A percentile compares a stretch with the other conserved stretches of the same genome.
phyloP scores from a whole-genome alignment of 495 filamentous ascomycete genomes.

The Margaritispora aquatica region DNA sequence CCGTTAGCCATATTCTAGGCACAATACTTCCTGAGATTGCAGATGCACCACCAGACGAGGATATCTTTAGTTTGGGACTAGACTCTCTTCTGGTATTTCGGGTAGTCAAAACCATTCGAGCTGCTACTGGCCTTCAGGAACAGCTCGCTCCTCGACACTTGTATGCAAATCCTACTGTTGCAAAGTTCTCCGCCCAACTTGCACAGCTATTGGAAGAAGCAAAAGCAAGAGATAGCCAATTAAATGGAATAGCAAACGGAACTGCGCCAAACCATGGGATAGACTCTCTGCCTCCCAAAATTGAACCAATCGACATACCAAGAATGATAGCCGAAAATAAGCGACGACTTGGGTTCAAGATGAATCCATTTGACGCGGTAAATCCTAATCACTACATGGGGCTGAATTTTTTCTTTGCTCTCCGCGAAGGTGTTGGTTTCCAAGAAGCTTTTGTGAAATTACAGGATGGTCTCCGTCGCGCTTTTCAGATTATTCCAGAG shows the following conservation, averaged over 20 bases:
- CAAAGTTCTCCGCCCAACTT: constrained; percentile 22
- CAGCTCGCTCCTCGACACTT: constrained; percentile 24
- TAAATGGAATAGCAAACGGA: background rate
- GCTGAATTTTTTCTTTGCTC: constrained; percentile 25
- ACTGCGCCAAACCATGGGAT: no score
- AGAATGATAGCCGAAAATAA: background rate
- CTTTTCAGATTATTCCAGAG: constrained; percentile 26
- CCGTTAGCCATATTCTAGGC: constrained; percentile 14
- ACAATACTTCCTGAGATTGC: constrained; percentile 19
- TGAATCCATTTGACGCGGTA: constrained; percentile 27
- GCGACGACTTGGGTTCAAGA: constrained; percentile 14
- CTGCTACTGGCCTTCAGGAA: constrained; percentile 21
- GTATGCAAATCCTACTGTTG: constrained; percentile 26
- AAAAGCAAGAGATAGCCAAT: background rate
- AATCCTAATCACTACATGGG: constrained; percentile 26
- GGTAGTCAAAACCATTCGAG: constrained; percentile 23
- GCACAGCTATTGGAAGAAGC: constrained; percentile 5
- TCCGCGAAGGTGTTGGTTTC: constrained; percentile 20
- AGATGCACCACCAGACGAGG: constrained; percentile 16
- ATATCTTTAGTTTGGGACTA: constrained; percentile 27
- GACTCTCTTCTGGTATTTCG: constrained; percentile 27
- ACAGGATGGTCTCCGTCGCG: constrained; percentile 27
- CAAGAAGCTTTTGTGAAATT: constrained; percentile 22
- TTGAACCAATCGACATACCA: no score
- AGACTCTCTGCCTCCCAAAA: no score